A percentile compares a stretch with the other conserved stretches of the same genome.
Evolutionary conservation across 345 rosid genomes (phyloP).

Genomic region (Turritis glabra): DNA sequence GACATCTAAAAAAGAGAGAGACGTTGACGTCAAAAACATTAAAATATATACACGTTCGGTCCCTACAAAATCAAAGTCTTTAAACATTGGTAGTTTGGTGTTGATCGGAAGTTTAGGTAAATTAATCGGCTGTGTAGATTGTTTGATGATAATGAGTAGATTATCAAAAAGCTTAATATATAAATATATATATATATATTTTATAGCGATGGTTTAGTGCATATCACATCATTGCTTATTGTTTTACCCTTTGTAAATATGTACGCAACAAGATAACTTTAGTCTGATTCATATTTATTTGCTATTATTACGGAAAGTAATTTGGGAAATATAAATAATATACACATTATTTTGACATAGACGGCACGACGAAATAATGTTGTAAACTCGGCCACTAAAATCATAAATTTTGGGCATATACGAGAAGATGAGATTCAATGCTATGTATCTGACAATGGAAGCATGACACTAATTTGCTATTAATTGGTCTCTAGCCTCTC

Average conservation of each 20-base stretch:
- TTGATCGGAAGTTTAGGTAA: background rate
- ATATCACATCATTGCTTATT: background rate
- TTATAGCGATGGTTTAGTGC: no score
- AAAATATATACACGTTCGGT: background rate
- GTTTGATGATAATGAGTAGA: background rate
- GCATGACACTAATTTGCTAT: background rate
- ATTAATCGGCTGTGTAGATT: background rate
- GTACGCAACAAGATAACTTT: background rate
- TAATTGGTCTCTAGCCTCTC: background rate
- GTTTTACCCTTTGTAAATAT: background rate
- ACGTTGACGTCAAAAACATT: background rate
- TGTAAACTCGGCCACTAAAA: background rate
- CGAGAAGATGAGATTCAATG: slow-evolving; percentile 26
- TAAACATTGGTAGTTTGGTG: background rate
- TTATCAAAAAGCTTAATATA: no score
- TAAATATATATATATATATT: no score
- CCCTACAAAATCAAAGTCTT: background rate
- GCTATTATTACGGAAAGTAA: background rate
- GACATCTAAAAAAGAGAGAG: slow-evolving; percentile 13
- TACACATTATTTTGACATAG: background rate
- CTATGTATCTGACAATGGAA: slow-evolving; percentile 5
- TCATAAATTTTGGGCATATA: background rate
- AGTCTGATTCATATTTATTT: background rate
- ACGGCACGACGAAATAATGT: background rate
- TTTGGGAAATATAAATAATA: background rate